Evolutionary conservation across 495 filamentous ascomycete species (phyloP).

Genomic region (Podospora bellae-mahoneyi): DNA sequence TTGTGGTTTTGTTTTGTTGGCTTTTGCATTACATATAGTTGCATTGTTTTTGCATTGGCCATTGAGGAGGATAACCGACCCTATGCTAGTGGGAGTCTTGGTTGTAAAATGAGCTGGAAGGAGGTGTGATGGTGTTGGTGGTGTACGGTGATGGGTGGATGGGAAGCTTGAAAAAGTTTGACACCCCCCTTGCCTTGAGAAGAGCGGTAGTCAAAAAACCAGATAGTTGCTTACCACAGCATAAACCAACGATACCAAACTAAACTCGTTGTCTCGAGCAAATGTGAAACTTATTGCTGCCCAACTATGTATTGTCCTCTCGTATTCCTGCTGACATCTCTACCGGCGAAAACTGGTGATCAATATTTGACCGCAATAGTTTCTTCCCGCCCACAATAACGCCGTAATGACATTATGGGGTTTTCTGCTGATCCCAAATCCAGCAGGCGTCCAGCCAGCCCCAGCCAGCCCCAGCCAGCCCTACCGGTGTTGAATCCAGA

Average conservation of each 20-base stretch:
- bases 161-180: background rate
- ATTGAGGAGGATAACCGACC: background rate
- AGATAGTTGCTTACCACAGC: background rate
- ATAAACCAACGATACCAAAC: background rate
- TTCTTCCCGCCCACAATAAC: background rate
- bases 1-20: background rate
- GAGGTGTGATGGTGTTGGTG: background rate
- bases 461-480: background rate
- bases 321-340: background rate
- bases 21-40: background rate
- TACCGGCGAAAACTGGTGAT: background rate
- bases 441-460: background rate
- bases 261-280: too few species aligned
- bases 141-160: background rate
- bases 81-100: background rate
- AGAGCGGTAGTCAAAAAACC: background rate
- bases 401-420: background rate
- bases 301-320: too few species aligned
- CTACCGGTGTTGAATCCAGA: background rate
- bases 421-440: background rate
- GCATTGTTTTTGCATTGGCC: background rate
- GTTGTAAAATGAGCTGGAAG: background rate
- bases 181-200: background rate
- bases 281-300: too few species aligned
- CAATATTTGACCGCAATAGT: background rate